These are phyloP conservation scores for Schizonepeta tenuifolia DNA, from an alignment of 257 asterid species.

Conservation along the genomic window DNA sequence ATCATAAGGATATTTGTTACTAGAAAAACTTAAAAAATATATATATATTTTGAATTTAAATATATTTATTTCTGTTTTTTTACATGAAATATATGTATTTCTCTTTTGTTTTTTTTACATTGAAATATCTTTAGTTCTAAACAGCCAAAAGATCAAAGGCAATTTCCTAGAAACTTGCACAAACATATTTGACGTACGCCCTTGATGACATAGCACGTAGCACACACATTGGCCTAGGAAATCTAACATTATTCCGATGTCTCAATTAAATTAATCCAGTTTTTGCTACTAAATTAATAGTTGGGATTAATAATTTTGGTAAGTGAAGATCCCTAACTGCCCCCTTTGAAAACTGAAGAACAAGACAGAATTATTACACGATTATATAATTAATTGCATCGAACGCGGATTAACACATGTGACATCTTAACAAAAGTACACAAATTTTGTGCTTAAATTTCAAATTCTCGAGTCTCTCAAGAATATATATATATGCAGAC, in stretches of 20 bases:
- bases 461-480: slow-evolving; percentile 69
- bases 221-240: slow-evolving; percentile 31
- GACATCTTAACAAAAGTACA: slow-evolving; percentile 42
- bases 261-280: slow-evolving; percentile 21
- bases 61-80: too few relatives aligned
- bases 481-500: slow-evolving; percentile 57
- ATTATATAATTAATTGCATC: slow-evolving; percentile 44
- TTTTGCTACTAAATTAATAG: background rate
- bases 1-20: too few relatives aligned
- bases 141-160: background rate
- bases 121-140: too few relatives aligned
- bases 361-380: slow-evolving; percentile 51
- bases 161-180: slow-evolving; percentile 24
- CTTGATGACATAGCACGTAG: slow-evolving; percentile 26
- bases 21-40: too few relatives aligned
- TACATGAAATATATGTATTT: too few relatives aligned
- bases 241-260: slow-evolving; percentile 26
- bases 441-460: slow-evolving; percentile 36
- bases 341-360: slow-evolving; percentile 72
- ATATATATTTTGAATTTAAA: too few relatives aligned
- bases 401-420: slow-evolving; percentile 73
- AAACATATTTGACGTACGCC: slow-evolving; percentile 44
- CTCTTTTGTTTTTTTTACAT: too few relatives aligned
- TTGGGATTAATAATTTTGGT: slow-evolving; percentile 35
- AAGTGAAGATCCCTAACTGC: slow-evolving; percentile 63